A percentile compares a stretch with the other conserved stretches of the same genome.
These are phyloP conservation scores for Lactuca saligna DNA, from an alignment of 129 eudicot genomes.

Conservation along the genomic window DNA sequence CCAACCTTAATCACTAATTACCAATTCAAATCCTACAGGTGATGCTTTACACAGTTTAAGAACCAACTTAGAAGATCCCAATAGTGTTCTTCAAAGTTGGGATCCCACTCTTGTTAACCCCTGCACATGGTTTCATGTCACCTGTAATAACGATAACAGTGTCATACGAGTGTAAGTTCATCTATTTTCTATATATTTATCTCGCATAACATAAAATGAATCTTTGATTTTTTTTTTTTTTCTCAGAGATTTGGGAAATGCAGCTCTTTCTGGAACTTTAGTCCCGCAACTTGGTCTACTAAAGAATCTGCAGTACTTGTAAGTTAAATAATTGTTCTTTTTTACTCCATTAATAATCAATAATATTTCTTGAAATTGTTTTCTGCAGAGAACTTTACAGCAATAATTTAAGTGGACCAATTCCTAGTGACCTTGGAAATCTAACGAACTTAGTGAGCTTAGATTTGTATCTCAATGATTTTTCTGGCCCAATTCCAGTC, in stretches of 20 bases:
- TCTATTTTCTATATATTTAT: background rate
- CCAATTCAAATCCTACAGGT: constrained; percentile 38
- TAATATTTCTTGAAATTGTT: constrained; percentile 15
- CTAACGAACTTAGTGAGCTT: constrained; percentile 86
- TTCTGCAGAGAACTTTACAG: constrained; percentile 81
- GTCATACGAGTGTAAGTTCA: constrained; percentile 74
- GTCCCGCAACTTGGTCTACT: constrained; percentile 76
- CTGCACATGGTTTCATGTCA: constrained; percentile 93
- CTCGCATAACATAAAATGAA: background rate
- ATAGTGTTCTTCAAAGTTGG: constrained; percentile 87
- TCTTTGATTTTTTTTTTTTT: background rate
- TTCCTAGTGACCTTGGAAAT: constrained; percentile 84
- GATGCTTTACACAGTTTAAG: constrained; percentile 72
- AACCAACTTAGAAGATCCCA: constrained; percentile 64
- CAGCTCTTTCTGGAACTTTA: constrained; percentile 75
- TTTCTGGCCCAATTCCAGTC: constrained; percentile 80
- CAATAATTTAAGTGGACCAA: constrained; percentile 79
- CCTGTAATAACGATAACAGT: constrained; percentile 80
- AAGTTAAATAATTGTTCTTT: constrained; percentile 25
- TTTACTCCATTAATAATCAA: background rate
- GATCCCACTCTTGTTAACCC: constrained; percentile 90
- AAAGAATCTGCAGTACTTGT: constrained; percentile 87
- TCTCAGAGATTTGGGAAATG: constrained; percentile 87
- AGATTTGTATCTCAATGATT: constrained; percentile 78
- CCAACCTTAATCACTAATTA: background rate